Percentiles rank a stretch among this genome's conserved stretches.
phyloP scores from a whole-genome alignment of 805 yeast species.

The Debaryomyces maramus region DNA sequence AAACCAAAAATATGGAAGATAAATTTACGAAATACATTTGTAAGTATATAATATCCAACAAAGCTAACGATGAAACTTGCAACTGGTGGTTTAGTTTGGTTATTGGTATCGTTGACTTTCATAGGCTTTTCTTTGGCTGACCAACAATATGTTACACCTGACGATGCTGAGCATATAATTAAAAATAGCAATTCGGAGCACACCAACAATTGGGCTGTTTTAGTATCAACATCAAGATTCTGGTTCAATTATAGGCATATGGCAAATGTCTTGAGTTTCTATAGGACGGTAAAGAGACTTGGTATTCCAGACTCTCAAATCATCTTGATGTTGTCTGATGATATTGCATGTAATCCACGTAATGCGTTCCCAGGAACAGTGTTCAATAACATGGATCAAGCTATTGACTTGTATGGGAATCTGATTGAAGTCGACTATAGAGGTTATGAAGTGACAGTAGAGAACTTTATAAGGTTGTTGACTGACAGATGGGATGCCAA shows the following conservation, averaged over 20 bases:
- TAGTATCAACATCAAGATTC: slow-evolving; percentile 92
- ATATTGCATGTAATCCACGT: slow-evolving; percentile 94
- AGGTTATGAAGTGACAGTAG: slow-evolving; percentile 98
- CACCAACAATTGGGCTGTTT: slow-evolving; percentile 77
- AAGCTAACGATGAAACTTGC: neutral
- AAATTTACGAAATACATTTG: no score
- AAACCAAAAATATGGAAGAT: no score
- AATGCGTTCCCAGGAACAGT: slow-evolving; percentile 96
- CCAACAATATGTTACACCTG: slow-evolving; percentile 14
- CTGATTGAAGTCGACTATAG: slow-evolving; percentile 94
- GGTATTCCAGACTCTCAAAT: slow-evolving; percentile 99
- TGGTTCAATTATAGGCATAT: slow-evolving; percentile 99
- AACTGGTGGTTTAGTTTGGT: neutral
- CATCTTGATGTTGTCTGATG: slow-evolving; percentile 93
- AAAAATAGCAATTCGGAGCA: slow-evolving; percentile 43
- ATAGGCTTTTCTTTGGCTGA: slow-evolving; percentile 5
- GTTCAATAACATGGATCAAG: slow-evolving; percentile 90
- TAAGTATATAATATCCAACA: no score
- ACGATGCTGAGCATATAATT: slow-evolving; percentile 24
- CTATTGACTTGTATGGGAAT: slow-evolving; percentile 90
- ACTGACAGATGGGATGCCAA: slow-evolving; percentile 96
- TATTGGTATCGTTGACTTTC: neutral
- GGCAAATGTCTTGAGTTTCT: slow-evolving; percentile 93
- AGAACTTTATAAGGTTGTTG: slow-evolving; percentile 85
- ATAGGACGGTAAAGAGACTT: slow-evolving; percentile 90